phyloP scores from a whole-genome alignment of 2,329 filamentous ascomycete species.

The Colletotrichum costaricense region DNA sequence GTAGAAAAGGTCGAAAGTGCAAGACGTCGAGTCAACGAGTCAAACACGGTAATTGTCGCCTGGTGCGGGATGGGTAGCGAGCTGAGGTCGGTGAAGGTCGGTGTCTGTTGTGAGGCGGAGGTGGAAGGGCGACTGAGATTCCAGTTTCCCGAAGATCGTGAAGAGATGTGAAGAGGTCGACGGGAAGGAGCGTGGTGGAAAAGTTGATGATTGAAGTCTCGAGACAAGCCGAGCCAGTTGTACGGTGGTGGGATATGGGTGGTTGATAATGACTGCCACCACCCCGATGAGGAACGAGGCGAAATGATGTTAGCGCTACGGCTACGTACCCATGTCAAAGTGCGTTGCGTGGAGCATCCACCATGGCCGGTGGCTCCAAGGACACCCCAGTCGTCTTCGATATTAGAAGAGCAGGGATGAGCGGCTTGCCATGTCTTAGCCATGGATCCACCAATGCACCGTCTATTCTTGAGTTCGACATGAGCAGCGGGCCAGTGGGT shows the following conservation, averaged over 20 bases:
- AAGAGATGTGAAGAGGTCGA: constrained; percentile 38
- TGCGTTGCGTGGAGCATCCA: constrained; percentile 51
- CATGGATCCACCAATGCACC: constrained; percentile 48
- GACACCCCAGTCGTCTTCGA: constrained; percentile 38
- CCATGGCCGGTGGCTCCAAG: constrained; percentile 38
- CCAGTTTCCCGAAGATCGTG: constrained; percentile 31
- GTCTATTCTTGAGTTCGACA: constrained; percentile 56
- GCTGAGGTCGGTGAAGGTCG: constrained; percentile 22
- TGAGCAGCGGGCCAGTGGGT: constrained; percentile 41
- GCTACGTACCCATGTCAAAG: constrained; percentile 33
- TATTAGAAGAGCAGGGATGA: constrained; percentile 43
- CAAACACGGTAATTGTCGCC: constrained; percentile 43
- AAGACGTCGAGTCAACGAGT: constrained; percentile 64
- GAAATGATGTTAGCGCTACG: constrained; percentile 36
- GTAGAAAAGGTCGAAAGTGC: constrained; percentile 37
- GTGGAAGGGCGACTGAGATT: constrained; percentile 22
- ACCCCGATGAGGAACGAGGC: constrained; percentile 35
- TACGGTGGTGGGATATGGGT: constrained; percentile 35
- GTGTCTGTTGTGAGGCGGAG: constrained; percentile 21
- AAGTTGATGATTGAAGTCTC: constrained; percentile 35
- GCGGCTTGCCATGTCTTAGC: constrained; percentile 40
- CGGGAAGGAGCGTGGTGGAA: constrained; percentile 53
- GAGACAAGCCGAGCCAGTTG: not conserved
- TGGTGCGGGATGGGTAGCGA: not conserved
- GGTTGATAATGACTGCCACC: constrained; percentile 37